Percentiles rank a stretch among this genome's conserved stretches.
phyloP scores from a whole-genome alignment of 352 stramenopile species.

The Aphanomyces astaci region DNA sequence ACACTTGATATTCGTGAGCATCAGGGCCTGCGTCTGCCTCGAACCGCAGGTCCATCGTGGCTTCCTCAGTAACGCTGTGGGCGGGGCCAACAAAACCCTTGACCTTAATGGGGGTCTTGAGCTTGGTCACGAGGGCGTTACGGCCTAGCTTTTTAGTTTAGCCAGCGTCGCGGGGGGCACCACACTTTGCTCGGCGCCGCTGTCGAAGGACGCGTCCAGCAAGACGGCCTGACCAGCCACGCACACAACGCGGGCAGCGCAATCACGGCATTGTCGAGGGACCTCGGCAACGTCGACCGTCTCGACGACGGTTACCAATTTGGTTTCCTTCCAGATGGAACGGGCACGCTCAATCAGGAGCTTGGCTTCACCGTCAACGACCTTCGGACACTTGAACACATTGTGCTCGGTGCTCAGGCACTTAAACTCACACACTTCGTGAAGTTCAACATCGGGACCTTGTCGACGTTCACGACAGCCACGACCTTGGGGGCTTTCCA shows the following conservation, averaged over 20 bases:
- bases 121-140: neutral
- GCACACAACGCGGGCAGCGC: neutral
- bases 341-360: neutral
- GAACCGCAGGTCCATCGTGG: neutral
- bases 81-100: neutral
- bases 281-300: neutral
- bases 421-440: neutral
- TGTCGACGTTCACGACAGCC: constrained; percentile 6
- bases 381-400: constrained; percentile 13
- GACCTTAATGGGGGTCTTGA: neutral
- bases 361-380: neutral
- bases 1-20: neutral
- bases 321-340: neutral
- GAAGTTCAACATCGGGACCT: neutral
- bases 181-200: neutral
- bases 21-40: neutral
- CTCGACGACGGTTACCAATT: neutral
- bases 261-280: neutral
- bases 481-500: neutral
- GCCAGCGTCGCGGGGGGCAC: neutral
- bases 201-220: constrained; percentile 1
- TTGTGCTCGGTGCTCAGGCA: neutral
- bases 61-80: constrained; percentile 3
- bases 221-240: neutral
- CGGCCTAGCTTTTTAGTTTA: neutral